These are phyloP conservation scores for Incumbomyces delicatus DNA, from an alignment of 2,329 filamentous ascomycete genomes.

Conservation along the genomic window DNA sequence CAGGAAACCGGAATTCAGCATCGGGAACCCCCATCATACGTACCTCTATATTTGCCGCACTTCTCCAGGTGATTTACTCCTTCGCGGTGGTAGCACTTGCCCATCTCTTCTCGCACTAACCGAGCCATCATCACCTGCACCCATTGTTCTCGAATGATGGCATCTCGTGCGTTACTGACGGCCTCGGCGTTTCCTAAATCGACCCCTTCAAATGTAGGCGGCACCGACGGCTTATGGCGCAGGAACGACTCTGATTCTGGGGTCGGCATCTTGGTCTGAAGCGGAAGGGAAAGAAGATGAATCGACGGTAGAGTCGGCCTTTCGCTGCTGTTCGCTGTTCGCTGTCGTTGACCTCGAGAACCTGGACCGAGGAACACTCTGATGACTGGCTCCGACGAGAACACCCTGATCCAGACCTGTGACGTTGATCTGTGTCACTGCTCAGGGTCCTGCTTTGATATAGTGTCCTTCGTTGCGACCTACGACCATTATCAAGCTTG, in stretches of 20 bases:
- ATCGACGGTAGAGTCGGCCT: neutral
- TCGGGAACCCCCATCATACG: slow-evolving; percentile 24
- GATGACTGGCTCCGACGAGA: no score
- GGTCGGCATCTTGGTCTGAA: slow-evolving; percentile 46
- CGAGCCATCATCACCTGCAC: slow-evolving; percentile 60
- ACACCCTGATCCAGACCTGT: no score
- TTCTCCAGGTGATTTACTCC: slow-evolving; percentile 61
- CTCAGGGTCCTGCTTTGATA: no score
- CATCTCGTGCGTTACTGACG: slow-evolving; percentile 54
- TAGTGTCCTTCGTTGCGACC: no score
- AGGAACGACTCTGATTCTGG: slow-evolving; percentile 56
- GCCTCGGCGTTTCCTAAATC: slow-evolving; percentile 56
- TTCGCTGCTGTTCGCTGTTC: no score
- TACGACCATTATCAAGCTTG: neutral
- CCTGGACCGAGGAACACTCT: no score
- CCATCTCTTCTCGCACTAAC: slow-evolving; percentile 56
- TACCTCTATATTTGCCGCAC: slow-evolving; percentile 56
- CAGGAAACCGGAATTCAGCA: neutral
- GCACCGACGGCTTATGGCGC: slow-evolving; percentile 55
- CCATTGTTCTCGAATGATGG: slow-evolving; percentile 59
- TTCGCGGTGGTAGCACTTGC: slow-evolving; percentile 55
- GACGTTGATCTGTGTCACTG: no score
- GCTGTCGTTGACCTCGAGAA: no score
- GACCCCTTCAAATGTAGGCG: slow-evolving; percentile 57
- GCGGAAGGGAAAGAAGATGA: neutral